These are phyloP conservation scores for Starmerella potacharoeniae DNA, from an alignment of 805 yeast genomes.

Conservation along the genomic window DNA sequence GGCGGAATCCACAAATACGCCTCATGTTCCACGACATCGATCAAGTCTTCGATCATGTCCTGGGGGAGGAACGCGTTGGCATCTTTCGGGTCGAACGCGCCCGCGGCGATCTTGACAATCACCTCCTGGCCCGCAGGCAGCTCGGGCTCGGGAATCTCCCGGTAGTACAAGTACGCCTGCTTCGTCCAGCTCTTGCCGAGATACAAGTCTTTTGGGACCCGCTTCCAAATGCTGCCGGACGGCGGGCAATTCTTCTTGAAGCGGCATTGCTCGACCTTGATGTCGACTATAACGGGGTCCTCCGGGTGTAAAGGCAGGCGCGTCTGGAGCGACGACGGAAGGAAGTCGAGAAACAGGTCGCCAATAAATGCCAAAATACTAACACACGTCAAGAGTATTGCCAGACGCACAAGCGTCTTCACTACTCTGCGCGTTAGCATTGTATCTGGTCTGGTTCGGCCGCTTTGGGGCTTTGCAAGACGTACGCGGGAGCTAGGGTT, in stretches of 20 bases:
- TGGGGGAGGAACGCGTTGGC: slow-evolving; percentile 11
- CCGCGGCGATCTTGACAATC: slow-evolving; percentile 10
- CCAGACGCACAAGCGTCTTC: slow-evolving; percentile 11
- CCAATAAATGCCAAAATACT: slow-evolving; percentile 30
- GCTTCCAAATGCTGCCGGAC: slow-evolving; percentile 31
- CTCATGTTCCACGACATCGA: not conserved
- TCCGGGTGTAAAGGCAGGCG: slow-evolving; percentile 36
- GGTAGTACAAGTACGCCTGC: slow-evolving; percentile 32
- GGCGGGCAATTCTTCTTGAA: slow-evolving; percentile 14
- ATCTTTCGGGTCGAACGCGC: not conserved
- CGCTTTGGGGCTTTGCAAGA: not conserved
- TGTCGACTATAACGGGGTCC: slow-evolving; percentile 34
- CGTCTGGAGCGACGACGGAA: slow-evolving; percentile 29
- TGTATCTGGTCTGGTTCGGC: not conserved
- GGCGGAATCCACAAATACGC: slow-evolving; percentile 19
- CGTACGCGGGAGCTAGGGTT: not conserved
- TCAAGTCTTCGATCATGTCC: slow-evolving; percentile 16
- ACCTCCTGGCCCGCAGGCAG: slow-evolving; percentile 31
- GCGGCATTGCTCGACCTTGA: slow-evolving; percentile 31
- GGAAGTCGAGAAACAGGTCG: slow-evolving; percentile 32
- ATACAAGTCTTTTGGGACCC: slow-evolving; percentile 38
- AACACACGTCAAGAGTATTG: slow-evolving; percentile 10
- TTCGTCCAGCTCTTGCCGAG: slow-evolving; percentile 37
- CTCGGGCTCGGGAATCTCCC: slow-evolving; percentile 21
- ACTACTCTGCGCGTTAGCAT: slow-evolving; percentile 6